Evolutionary conservation across 805 yeast species (phyloP), one percentile per base, ranked within the genome.

Genomic region (Nakazawaea molendinolei): DNA sequence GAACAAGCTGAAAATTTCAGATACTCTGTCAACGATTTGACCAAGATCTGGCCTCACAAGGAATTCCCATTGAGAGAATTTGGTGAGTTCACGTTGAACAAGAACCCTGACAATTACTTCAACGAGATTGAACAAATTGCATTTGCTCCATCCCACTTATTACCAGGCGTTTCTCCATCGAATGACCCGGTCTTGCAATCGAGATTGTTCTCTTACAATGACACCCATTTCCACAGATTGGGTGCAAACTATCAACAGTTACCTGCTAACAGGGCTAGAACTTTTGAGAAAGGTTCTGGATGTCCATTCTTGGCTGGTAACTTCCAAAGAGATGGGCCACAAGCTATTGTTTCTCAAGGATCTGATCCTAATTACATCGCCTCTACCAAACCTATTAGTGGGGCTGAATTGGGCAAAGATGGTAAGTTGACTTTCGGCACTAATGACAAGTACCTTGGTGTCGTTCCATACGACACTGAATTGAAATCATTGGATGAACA

Each of bases 151-250:
- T 62, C 79, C 38, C 83, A 79, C 63, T 66, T 80, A 34, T 83
- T 79, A 28, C 86, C 86, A 30, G 82, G 77, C 52, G 72, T 78
- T 66, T 85, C 79, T 62, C 74, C 89, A 38, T 71, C 82, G 33
- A 82, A 82, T 41, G 89, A 81, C 59, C 85, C 86, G 17, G 86
- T 81, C 15, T 65, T 81, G 59, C 87, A 81, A 63, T 71, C 83
- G 21, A 76, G 89, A 60, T 65, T 81, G 49, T 82, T 78, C 60
- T 77, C 87, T 17, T 80, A 81, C 63, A 70, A 79, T 39, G 89
- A 81, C 60, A 79, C 89, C 30, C 86, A 79, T 60, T 75, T 85
- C 54, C 76, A 80, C 65, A 73, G 90, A 59, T 68, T 81, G 50
- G 89, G 89, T 41, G 58, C 70, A 31, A 81, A 79, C 61, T 79